Percentiles rank a stretch among this genome's conserved stretches.
phyloP scores from a whole-genome alignment of 2,329 filamentous ascomycete species.

The Graphiopsis chlorocephala region DNA sequence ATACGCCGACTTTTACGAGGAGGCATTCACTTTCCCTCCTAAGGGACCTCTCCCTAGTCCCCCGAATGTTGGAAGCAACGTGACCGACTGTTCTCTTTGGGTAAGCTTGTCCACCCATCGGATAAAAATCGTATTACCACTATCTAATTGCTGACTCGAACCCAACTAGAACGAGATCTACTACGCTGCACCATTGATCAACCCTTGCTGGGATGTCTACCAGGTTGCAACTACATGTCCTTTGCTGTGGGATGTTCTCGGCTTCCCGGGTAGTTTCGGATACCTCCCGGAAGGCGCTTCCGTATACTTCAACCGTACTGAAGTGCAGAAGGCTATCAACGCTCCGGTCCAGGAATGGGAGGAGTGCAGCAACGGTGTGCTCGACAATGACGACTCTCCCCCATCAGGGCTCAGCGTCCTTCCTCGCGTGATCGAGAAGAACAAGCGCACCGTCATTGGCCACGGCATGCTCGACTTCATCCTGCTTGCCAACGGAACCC shows the following conservation, averaged over 20 bases:
- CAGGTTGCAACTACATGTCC: slow-evolving; percentile 72
- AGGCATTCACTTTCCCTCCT: slow-evolving; percentile 68
- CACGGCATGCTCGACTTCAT: slow-evolving; percentile 71
- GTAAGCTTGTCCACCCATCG: not conserved
- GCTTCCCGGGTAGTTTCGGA: slow-evolving; percentile 61
- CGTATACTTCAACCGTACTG: slow-evolving; percentile 45
- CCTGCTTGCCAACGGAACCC: slow-evolving; percentile 65
- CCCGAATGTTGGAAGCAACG: slow-evolving; percentile 45
- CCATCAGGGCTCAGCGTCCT: slow-evolving; percentile 59
- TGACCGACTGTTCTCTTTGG: slow-evolving; percentile 49
- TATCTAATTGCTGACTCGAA: not conserved
- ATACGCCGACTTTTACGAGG: slow-evolving; percentile 58
- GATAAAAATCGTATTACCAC: not conserved
- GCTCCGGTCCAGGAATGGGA: slow-evolving; percentile 63
- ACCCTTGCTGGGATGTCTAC: slow-evolving; percentile 80
- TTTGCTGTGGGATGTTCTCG: slow-evolving; percentile 64
- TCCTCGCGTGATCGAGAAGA: slow-evolving; percentile 69
- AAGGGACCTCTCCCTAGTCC: slow-evolving; percentile 56
- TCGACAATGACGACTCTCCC: slow-evolving; percentile 51
- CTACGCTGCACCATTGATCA: slow-evolving; percentile 54
- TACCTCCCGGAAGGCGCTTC: slow-evolving; percentile 62
- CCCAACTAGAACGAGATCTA: slow-evolving; percentile 52
- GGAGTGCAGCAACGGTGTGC: slow-evolving; percentile 53
- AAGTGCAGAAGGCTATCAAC: slow-evolving; percentile 40
- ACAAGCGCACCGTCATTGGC: slow-evolving; percentile 69